Evolutionary conservation across 352 stramenopile genomes (phyloP).

Genomic region (Phytophthora hybrid): DNA sequence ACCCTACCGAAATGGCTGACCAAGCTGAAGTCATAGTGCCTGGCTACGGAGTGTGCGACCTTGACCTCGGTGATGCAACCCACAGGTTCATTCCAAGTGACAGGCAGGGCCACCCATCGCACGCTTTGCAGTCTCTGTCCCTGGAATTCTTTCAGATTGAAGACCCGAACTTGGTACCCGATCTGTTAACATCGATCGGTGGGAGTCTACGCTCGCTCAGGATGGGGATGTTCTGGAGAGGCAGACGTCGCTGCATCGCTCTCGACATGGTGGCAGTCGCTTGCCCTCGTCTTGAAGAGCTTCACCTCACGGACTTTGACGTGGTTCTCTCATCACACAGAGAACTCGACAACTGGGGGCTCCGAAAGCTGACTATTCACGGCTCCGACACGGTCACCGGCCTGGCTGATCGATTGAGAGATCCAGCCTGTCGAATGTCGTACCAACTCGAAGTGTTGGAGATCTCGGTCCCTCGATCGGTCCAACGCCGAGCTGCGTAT

Average conservation of each 20-base stretch:
- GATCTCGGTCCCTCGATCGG: constrained; percentile 6
- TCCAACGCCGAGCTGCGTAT: background rate
- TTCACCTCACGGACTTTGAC: constrained; percentile 10
- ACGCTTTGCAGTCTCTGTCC: background rate
- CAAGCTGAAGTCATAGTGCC: constrained; percentile 7
- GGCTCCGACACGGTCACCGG: background rate
- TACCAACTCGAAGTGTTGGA: constrained; percentile 14
- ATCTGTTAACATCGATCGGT: constrained; percentile 10
- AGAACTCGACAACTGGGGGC: constrained; percentile 6
- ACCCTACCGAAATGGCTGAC: background rate
- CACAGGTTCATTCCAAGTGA: background rate
- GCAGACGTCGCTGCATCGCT: background rate
- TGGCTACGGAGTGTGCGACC: constrained; percentile 1
- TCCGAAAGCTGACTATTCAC: constrained; percentile 21
- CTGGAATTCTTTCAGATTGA: constrained; percentile 27
- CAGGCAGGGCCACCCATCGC: background rate
- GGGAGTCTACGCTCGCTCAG: constrained; percentile 13
- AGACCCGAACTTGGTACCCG: background rate
- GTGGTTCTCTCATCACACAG: background rate
- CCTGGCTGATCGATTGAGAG: constrained; percentile 3
- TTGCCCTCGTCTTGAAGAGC: constrained; percentile 17
- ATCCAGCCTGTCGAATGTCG: constrained; percentile 9
- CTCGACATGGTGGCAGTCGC: constrained; percentile 10
- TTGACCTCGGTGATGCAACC: background rate
- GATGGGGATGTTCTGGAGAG: background rate